Conservation (phyloP, 164 flowering plant species). For the Vitis vinifera region ASM3070453v1 NC_081808.1:15506001-15506500, state of each 20-base stretch:
- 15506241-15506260: too few relatives aligned
- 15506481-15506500: conserved; percentile 98
- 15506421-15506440: conserved; percentile 43
- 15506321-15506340: neutral
- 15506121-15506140: too few relatives aligned
- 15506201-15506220: too few relatives aligned
- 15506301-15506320: neutral
- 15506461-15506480: conserved; percentile 93
- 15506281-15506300: too few relatives aligned
- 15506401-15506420: neutral
- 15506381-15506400: neutral
- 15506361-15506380: neutral
- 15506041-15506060: too few relatives aligned
- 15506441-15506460: conserved; percentile 87
- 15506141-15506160: neutral
- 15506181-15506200: neutral
- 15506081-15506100: too few relatives aligned
- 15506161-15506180: neutral
- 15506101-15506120: too few relatives aligned
- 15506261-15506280: too few relatives aligned
- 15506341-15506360: neutral
- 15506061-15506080: too few relatives aligned
- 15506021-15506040: too few relatives aligned
- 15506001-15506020: too few relatives aligned
- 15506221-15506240: too few relatives aligned